Evolutionary conservation across 2,329 filamentous ascomycete species (phyloP), one percentile per base, ranked within the genome.

Genomic region (Aureobasidium mangrovei): DNA sequence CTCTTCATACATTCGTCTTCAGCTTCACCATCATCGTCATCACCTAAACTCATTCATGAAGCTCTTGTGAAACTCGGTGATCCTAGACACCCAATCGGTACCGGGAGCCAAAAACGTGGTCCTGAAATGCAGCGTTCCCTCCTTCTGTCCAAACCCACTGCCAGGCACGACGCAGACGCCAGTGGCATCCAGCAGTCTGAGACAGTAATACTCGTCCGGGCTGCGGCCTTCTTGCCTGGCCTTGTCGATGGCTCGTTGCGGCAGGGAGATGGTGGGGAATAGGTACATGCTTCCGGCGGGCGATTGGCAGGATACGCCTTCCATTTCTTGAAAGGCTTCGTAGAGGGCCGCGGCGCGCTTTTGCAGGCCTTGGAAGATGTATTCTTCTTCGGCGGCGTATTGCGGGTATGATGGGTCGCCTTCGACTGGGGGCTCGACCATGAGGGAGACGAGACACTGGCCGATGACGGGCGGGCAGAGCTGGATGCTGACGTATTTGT

Each of bases 211-310:
- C 71, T 97, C 91, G 65, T 98, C 93, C 1, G 91, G 74, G 9
- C 78, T 75, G 65, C 86, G 86, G 63, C 82, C 83, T 69, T 90
- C 87, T 58, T 84, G 68, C 63, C 76, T 67, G 33, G 93, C 93
- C 12, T 87, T 88, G 60, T 85, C 84, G 58, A 84, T 72, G 39
- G 90, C 93, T 73, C 88, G 88, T 27, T 73, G 63, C 1, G 93
- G 82, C 27, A 98, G 77, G 33, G 77, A 82, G 73, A 98, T 95
- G 63, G 88, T 93, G 27, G 93, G 93, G 82, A 97, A 98, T 65
- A 98, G 86, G 76, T 98, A 98, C 93, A 98, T 98, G 68, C 87
- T 85, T 57, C 93, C 93, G 79, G 95, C 87, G 54, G 93, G 93
- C 62, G 83, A 79, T 64, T 86, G 86, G 73, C 91, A 95, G 69